These are phyloP conservation scores for Pistacia atlantica DNA, from an alignment of 345 rosid genomes.

Conservation along the genomic window DNA sequence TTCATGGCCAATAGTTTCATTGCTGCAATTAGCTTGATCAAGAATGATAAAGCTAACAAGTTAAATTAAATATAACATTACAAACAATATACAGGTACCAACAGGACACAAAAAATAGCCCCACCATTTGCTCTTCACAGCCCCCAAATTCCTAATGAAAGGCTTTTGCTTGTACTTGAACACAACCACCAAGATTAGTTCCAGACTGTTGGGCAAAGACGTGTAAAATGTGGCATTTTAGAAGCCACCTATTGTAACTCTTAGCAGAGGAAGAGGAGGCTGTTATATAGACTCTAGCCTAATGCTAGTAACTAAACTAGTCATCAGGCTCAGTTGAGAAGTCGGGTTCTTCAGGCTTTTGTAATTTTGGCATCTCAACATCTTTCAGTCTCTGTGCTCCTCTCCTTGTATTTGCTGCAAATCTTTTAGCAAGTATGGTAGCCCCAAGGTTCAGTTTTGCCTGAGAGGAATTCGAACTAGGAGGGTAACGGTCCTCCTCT, in stretches of 20 bases:
- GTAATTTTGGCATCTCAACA: constrained; percentile 67
- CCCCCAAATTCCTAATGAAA: not conserved
- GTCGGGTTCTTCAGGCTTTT: constrained; percentile 87
- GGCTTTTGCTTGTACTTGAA: not conserved
- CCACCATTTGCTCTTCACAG: not conserved
- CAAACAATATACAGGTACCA: not conserved
- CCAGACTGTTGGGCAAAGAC: too few species aligned
- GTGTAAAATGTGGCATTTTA: too few species aligned
- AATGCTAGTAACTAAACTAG: constrained; percentile 28
- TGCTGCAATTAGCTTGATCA: not conserved
- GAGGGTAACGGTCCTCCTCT: constrained; percentile 15
- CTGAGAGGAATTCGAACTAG: constrained; percentile 36
- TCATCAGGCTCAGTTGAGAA: constrained; percentile 63
- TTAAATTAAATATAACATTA: not conserved
- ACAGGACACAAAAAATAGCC: not conserved
- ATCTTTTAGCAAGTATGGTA: constrained; percentile 73
- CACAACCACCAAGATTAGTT: not conserved
- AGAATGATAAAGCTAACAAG: not conserved
- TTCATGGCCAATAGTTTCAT: not conserved
- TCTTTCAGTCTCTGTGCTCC: constrained; percentile 73
- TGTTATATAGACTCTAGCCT: not conserved
- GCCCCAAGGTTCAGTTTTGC: constrained; percentile 65
- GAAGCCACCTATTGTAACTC: not conserved
- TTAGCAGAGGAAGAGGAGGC: not conserved
- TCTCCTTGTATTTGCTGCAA: constrained; percentile 85